These are phyloP conservation scores for Trypanosoma vivax DNA, from an alignment of 208 protist species.

Conservation along the genomic window DNA sequence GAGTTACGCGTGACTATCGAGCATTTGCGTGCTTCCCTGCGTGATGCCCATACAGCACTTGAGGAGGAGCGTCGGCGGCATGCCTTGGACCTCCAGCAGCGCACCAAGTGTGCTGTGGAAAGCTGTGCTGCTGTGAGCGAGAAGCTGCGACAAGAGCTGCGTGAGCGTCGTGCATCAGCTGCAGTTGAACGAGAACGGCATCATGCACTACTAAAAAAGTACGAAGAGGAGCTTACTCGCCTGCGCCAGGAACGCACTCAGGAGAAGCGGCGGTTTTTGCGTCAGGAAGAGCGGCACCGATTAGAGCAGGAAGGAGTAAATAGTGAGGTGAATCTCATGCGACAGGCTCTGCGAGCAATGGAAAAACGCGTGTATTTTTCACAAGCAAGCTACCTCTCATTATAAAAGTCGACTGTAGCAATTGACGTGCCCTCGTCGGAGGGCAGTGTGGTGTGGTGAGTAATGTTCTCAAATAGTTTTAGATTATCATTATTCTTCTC, in stretches of 20 bases:
- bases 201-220: constrained; percentile 10
- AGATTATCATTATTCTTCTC: too few species aligned
- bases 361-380: constrained; percentile 70
- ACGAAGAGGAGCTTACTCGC: constrained; percentile 12
- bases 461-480: too few species aligned
- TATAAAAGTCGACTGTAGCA: background rate
- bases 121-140: background rate
- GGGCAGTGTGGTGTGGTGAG: background rate
- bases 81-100: constrained; percentile 10
- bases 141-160: constrained; percentile 22
- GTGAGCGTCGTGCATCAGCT: constrained; percentile 15
- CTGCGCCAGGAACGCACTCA: constrained; percentile 18
- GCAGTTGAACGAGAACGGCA: constrained; percentile 3
- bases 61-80: constrained; percentile 23
- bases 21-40: constrained; percentile 28
- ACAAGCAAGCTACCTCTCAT: constrained; percentile 9
- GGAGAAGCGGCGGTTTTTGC: constrained; percentile 17
- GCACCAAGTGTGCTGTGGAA: background rate
- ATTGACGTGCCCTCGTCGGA: background rate
- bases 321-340: constrained; percentile 74
- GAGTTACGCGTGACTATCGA: constrained; percentile 32
- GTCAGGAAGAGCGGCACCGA: constrained; percentile 41
- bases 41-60: constrained; percentile 1
- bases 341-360: constrained; percentile 62
- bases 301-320: constrained; percentile 64